Conservation (phyloP, 2,329 filamentous ascomycete species). For the Nemania abortiva region DNA sequence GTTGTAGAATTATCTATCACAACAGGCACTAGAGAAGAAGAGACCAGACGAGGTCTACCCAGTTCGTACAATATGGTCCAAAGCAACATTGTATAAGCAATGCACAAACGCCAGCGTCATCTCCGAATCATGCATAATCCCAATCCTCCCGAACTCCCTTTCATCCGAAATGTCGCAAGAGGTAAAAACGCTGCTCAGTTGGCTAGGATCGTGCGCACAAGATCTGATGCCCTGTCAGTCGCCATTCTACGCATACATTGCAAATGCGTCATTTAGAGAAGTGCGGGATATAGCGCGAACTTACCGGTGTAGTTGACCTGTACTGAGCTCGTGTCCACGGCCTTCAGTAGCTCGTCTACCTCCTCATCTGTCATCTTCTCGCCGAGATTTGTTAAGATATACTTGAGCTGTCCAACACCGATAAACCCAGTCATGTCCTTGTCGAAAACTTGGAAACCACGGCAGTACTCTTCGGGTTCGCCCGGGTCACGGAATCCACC, state of each 20-base stretch:
- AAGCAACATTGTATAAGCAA: constrained; percentile 42
- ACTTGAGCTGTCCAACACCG: constrained; percentile 96
- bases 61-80: constrained; percentile 40
- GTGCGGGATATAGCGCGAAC: constrained; percentile 45
- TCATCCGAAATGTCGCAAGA: constrained; percentile 36
- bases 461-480: constrained; percentile 97
- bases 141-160: constrained; percentile 46
- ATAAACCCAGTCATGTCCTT: constrained; percentile 99
- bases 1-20: constrained; percentile 30
- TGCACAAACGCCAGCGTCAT: constrained; percentile 49
- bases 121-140: constrained; percentile 45
- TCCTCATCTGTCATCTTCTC: constrained; percentile 99
- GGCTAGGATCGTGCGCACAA: constrained; percentile 87
- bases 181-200: constrained; percentile 65
- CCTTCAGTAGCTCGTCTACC: constrained; percentile 98
- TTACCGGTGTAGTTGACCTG: constrained; percentile 97
- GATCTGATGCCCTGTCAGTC: constrained; percentile 64
- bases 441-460: constrained; percentile 99
- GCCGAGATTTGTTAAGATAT: constrained; percentile 96
- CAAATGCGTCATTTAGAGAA: neutral
- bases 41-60: constrained; percentile 37
- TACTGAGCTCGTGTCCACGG: constrained; percentile 93
- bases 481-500: constrained; percentile 98
- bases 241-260: neutral
- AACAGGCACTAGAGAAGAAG: constrained; percentile 34